Conservation (phyloP, 257 asterid species). For the Catharanthus roseus region DNA sequence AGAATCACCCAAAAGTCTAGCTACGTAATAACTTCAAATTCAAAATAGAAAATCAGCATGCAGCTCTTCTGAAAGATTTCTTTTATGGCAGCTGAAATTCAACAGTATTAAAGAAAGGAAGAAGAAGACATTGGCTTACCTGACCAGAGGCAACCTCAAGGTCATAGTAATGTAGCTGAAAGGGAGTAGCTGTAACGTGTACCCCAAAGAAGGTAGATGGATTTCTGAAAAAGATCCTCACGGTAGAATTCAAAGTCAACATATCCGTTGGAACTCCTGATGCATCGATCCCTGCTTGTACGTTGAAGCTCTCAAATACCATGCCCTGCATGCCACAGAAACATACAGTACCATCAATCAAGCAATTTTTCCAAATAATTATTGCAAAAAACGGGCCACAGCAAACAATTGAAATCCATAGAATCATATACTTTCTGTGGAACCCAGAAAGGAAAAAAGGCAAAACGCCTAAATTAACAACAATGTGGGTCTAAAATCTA, state of each 20-base stretch:
- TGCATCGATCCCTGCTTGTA: slow-evolving; percentile 86
- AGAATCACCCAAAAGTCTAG: background rate
- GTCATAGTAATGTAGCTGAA: slow-evolving; percentile 55
- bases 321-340: slow-evolving; percentile 41
- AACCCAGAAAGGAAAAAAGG: background rate
- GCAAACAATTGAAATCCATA: background rate
- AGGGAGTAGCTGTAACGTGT: slow-evolving; percentile 79
- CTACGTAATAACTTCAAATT: background rate
- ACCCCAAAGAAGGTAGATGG: slow-evolving; percentile 87
- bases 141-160: slow-evolving; percentile 75
- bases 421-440: background rate
- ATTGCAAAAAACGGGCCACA: background rate
- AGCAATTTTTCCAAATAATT: background rate
- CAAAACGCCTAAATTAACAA: background rate
- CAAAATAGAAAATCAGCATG: background rate
- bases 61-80: background rate
- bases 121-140: slow-evolving; percentile 26
- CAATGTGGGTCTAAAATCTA: background rate
- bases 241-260: slow-evolving; percentile 84
- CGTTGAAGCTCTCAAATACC: slow-evolving; percentile 56
- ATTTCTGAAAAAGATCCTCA: slow-evolving; percentile 58
- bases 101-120: background rate
- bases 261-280: slow-evolving; percentile 92
- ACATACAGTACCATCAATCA: slow-evolving; percentile 1
- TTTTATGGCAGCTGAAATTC: background rate